phyloP scores from a whole-genome alignment of 805 yeast genomes.

The Starmerella riodocensis region DNA sequence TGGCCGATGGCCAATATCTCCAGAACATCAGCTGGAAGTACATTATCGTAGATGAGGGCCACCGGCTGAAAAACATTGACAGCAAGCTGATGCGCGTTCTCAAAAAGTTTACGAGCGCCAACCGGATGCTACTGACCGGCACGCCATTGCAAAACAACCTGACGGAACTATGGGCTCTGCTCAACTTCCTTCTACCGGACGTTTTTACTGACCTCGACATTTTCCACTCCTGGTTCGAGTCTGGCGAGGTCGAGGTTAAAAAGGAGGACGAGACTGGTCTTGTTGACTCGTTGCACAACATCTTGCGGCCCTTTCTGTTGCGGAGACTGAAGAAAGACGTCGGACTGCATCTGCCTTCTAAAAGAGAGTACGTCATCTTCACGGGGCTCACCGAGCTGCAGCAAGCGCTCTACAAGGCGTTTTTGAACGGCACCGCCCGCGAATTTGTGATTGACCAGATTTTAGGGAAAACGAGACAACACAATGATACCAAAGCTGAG shows the following conservation, averaged over 20 bases:
- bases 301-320: conserved; percentile 73
- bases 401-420: conserved; percentile 42
- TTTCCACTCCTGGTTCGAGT: conserved; percentile 88
- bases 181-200: conserved; percentile 85
- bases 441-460: conserved; percentile 25
- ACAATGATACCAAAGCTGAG: too few species aligned
- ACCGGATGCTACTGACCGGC: conserved; percentile 78
- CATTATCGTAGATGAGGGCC: conserved; percentile 91
- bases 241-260: conserved; percentile 41
- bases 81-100: conserved; percentile 61
- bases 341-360: conserved; percentile 59
- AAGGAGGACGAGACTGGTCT: conserved; percentile 46
- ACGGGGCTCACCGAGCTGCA: conserved; percentile 55
- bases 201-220: conserved; percentile 79
- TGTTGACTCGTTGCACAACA: conserved; percentile 68
- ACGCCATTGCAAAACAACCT: conserved; percentile 90
- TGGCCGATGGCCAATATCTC: conserved; percentile 51
- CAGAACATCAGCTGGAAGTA: conserved; percentile 57
- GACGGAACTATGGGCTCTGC: conserved; percentile 79
- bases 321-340: conserved; percentile 72
- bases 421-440: conserved; percentile 32
- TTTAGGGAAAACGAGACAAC: too few species aligned
- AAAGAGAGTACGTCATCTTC: conserved; percentile 76
- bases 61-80: conserved; percentile 72
- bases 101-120: conserved; percentile 45